A percentile compares a stretch with the other conserved stretches of the same genome.
Conservation (phyloP, 371 early-diverging fungal species). For the Mortierella sp. region DNA sequence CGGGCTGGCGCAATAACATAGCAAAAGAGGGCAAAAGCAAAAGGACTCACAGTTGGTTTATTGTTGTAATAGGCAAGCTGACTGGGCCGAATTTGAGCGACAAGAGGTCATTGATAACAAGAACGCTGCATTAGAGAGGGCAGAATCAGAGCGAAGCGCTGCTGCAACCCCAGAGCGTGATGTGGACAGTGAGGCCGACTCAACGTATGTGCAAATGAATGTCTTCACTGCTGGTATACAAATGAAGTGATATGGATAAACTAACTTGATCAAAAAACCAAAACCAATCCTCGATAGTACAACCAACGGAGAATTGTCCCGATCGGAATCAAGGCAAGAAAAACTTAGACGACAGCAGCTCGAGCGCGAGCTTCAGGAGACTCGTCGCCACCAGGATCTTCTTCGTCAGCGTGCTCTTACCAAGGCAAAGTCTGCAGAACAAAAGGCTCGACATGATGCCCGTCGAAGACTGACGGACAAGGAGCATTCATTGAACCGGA, state of each 20-base stretch:
- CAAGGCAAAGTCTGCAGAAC: constrained; percentile 59
- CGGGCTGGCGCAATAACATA: not conserved
- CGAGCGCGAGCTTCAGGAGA: constrained; percentile 64
- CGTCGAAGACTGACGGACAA: constrained; percentile 64
- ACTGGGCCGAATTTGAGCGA: constrained; percentile 58
- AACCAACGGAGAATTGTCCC: constrained; percentile 30
- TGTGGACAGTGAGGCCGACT: constrained; percentile 26
- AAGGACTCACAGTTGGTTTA: not conserved
- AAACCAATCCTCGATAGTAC: too few relatives aligned
- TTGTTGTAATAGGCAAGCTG: constrained; percentile 22
- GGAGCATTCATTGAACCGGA: constrained; percentile 57
- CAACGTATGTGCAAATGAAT: not conserved
- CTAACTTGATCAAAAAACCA: too few relatives aligned
- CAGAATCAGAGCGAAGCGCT: constrained; percentile 23
- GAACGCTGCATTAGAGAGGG: constrained; percentile 21
- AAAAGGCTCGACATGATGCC: constrained; percentile 57
- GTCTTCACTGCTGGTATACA: too few relatives aligned
- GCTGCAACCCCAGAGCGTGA: constrained; percentile 40
- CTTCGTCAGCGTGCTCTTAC: constrained; percentile 63
- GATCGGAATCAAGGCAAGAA: constrained; percentile 66
- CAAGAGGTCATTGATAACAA: constrained; percentile 50
- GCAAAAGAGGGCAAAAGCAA: not conserved
- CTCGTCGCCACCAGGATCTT: constrained; percentile 58
- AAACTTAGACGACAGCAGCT: constrained; percentile 62
- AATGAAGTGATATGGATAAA: too few relatives aligned